phyloP scores from a whole-genome alignment of 2,329 filamentous ascomycete genomes.

The Fusarium pseudograminearum region DNA sequence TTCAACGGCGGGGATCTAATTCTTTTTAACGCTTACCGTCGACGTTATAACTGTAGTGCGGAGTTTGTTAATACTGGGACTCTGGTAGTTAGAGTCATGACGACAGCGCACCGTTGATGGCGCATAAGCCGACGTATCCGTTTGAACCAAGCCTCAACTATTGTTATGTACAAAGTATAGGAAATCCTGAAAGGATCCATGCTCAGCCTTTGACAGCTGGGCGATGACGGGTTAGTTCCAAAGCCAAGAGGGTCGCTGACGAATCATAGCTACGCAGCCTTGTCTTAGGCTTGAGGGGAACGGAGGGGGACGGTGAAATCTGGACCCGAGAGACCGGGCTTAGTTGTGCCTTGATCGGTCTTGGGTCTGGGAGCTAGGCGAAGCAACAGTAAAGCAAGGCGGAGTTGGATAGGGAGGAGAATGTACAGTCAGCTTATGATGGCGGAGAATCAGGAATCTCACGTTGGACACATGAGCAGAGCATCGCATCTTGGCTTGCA shows the following conservation, averaged over 20 bases:
- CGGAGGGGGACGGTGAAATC: neutral
- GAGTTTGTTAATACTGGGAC: neutral
- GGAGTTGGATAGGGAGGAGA: neutral
- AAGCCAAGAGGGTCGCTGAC: neutral
- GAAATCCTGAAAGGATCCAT: slow-evolving; percentile 9
- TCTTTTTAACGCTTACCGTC: slow-evolving; percentile 5
- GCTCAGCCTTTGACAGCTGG: neutral
- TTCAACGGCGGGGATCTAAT: neutral
- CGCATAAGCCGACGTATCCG: slow-evolving; percentile 17
- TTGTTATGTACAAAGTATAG: neutral
- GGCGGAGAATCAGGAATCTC: neutral
- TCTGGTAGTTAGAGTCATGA: neutral
- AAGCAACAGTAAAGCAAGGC: neutral
- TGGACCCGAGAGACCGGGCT: neutral
- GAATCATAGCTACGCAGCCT: neutral
- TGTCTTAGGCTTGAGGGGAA: neutral
- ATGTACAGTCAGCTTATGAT: neutral
- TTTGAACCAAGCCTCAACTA: slow-evolving; percentile 1
- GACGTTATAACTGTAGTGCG: neutral
- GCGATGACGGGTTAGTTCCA: neutral
- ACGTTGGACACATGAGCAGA: neutral
- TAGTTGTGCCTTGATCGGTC: neutral
- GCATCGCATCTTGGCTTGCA: neutral
- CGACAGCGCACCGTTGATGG: slow-evolving; percentile 3
- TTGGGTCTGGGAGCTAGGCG: neutral